A percentile compares a stretch with the other conserved stretches of the same genome.
Conservation (phyloP, 2,329 filamentous ascomycete species). For the Colletotrichum ledebouriae region DNA sequence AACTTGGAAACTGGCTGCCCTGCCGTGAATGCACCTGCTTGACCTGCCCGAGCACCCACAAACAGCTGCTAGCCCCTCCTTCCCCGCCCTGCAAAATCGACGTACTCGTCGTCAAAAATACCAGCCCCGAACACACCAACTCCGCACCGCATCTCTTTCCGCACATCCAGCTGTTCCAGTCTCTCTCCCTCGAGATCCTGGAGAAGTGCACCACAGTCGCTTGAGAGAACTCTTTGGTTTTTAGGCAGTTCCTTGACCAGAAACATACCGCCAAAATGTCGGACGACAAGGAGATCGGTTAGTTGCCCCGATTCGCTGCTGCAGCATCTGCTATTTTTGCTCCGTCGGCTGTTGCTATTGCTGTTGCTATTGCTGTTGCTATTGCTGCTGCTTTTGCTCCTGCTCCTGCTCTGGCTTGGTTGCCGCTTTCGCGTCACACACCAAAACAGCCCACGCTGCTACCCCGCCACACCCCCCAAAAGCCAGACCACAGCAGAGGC, state of each 20-base stretch:
- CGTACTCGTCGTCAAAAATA: slow-evolving; percentile 44
- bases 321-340: slow-evolving; percentile 21
- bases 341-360: slow-evolving; percentile 22
- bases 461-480: slow-evolving; percentile 27
- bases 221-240: slow-evolving; percentile 35
- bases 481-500: slow-evolving; percentile 22
- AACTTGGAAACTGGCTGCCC: slow-evolving; percentile 29
- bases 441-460: slow-evolving; percentile 44
- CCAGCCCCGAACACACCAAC: slow-evolving; percentile 36
- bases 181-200: slow-evolving; percentile 36
- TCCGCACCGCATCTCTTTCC: slow-evolving; percentile 40
- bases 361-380: slow-evolving; percentile 42
- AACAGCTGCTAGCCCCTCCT: slow-evolving; percentile 39
- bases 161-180: slow-evolving; percentile 32
- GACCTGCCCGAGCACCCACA: slow-evolving; percentile 43
- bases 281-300: slow-evolving; percentile 61
- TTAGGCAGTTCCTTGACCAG: slow-evolving; percentile 30
- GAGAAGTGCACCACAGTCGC: slow-evolving; percentile 38
- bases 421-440: slow-evolving; percentile 43
- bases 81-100: slow-evolving; percentile 44
- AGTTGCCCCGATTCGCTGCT: slow-evolving; percentile 44
- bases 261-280: slow-evolving; percentile 56
- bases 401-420: too few species aligned
- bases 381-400: slow-evolving; percentile 20
- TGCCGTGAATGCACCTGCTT: slow-evolving; percentile 13